phyloP scores from a whole-genome alignment of 129 eudicot genomes.

The Pseudognaphalium luteoalbum region DNA sequence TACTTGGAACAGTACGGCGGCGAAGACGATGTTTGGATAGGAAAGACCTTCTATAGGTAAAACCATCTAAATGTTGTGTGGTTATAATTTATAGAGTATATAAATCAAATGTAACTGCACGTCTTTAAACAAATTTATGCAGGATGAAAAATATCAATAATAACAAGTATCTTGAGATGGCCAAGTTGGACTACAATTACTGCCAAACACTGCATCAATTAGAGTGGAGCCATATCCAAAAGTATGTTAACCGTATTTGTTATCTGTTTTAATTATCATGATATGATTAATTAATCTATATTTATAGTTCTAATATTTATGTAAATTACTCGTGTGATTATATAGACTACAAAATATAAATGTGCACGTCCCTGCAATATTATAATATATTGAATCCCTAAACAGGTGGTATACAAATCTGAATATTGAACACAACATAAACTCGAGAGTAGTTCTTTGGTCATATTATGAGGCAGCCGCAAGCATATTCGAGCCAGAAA shows the following conservation, averaged over 20 bases:
- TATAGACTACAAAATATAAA: too few species aligned
- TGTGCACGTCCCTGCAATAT: background rate
- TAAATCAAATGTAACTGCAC: background rate
- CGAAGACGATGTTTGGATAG: constrained; percentile 51
- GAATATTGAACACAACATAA: background rate
- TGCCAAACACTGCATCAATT: background rate
- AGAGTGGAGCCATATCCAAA: background rate
- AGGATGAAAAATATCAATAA: background rate
- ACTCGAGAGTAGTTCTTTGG: background rate
- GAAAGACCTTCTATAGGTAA: background rate
- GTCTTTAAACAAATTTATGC: background rate
- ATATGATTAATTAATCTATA: too few species aligned
- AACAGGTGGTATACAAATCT: background rate
- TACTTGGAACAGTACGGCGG: constrained; percentile 49
- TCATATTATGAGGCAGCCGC: constrained; percentile 11
- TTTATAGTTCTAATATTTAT: too few species aligned
- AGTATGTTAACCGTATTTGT: background rate
- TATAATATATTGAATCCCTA: background rate
- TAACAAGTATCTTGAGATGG: constrained; percentile 5
- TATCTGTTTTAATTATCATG: too few species aligned
- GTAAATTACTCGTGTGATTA: too few species aligned
- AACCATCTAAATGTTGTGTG: background rate
- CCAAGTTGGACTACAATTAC: background rate
- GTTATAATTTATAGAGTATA: background rate
- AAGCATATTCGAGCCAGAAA: constrained; percentile 1